Conservation (phyloP, 2,329 filamentous ascomycete genomes). For the Aspergillus neotritici region DNA sequence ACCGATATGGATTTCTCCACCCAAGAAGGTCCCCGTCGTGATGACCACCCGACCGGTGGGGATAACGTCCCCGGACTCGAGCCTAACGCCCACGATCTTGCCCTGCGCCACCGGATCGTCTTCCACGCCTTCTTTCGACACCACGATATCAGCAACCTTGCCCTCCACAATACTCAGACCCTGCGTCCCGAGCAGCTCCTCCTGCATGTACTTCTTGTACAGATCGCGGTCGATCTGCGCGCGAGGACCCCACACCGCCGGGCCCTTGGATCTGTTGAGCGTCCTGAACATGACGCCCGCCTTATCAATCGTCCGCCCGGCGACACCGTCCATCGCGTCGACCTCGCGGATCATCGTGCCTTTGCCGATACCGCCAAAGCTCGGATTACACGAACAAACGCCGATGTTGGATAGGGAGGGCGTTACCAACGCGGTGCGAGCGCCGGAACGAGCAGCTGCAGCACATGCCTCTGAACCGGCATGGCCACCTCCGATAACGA, state of each 20-base stretch:
- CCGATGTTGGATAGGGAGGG: slow-evolving; percentile 84
- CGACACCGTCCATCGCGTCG: slow-evolving; percentile 86
- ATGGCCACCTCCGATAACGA: slow-evolving; percentile 94
- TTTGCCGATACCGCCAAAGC: slow-evolving; percentile 97
- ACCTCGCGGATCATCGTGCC: slow-evolving; percentile 94
- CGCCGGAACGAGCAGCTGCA: slow-evolving; percentile 81
- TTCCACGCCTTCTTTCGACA: slow-evolving; percentile 52
- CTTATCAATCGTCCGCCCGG: slow-evolving; percentile 84
- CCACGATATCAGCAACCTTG: slow-evolving; percentile 86
- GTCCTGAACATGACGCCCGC: slow-evolving; percentile 91
- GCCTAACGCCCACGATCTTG: slow-evolving; percentile 73
- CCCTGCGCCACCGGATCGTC: slow-evolving; percentile 52
- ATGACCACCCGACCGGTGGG: slow-evolving; percentile 79
- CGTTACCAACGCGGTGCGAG: slow-evolving; percentile 82
- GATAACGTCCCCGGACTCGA: slow-evolving; percentile 83
- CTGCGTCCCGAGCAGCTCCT: slow-evolving; percentile 71
- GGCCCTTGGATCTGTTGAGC: slow-evolving; percentile 82
- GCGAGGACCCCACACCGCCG: slow-evolving; percentile 92
- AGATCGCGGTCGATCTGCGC: slow-evolving; percentile 90
- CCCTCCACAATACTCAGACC: slow-evolving; percentile 77
- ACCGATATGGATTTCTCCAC: slow-evolving; percentile 94
- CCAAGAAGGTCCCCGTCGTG: slow-evolving; percentile 91
- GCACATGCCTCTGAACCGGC: slow-evolving; percentile 91
- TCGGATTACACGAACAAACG: slow-evolving; percentile 94
- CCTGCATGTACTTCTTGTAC: slow-evolving; percentile 85